Base-by-base conservation (phyloP, 2,329 filamentous ascomycete species). In the Colletotrichum somersetense region DNA sequence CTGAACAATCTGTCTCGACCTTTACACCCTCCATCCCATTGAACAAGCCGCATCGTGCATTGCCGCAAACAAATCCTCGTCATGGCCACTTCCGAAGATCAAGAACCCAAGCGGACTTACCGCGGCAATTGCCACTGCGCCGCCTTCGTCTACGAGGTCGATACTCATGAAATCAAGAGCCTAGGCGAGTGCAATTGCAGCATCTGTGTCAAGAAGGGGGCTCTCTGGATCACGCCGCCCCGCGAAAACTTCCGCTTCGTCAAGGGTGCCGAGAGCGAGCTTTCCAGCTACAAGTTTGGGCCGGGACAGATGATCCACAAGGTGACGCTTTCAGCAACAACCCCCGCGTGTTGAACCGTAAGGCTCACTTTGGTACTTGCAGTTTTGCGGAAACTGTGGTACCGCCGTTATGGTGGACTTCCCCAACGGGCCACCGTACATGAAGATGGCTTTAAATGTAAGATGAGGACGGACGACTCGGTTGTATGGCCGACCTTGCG, bases 121-220 rank as follows among this genome's bases (percentile, higher is more conserved):
- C 82, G 87, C 30, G 88, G 87, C 78, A 89, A 87, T 78, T 90
- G 88, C 81, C 88, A 89, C 78, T 90, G 88, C 78, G 84, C 82
- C 7, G 82, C 83, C 50, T 88, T 87, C 74, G 81, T 88, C 73
- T 90, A 85, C 77, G 86, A 87, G 76, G 76, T 83, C 66, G 78
- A 81, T 3, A 57, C 90, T 16, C 88, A 89, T 30, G 88, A 92
- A 77, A 85, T 93, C 72, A 89, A 88, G 57, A 79, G 84, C 5
- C 85, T 85, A 7, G 77, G 80, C 5, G 84, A 88, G 76, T 92
- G 92, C 81, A 91, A 91, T 79, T 93, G 92, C 81, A 92, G 89
- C 80, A 88, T 92, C 74, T 92, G 91, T 78, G 76, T 74, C 75
- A 87, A 83, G 75, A 87, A 86, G 77, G 85, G 80, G 20, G 84